A percentile compares a stretch with the other conserved stretches of the same genome.
Evolutionary conservation across 805 yeast species (phyloP).

Genomic region (Debaryomyces hansenii): DNA sequence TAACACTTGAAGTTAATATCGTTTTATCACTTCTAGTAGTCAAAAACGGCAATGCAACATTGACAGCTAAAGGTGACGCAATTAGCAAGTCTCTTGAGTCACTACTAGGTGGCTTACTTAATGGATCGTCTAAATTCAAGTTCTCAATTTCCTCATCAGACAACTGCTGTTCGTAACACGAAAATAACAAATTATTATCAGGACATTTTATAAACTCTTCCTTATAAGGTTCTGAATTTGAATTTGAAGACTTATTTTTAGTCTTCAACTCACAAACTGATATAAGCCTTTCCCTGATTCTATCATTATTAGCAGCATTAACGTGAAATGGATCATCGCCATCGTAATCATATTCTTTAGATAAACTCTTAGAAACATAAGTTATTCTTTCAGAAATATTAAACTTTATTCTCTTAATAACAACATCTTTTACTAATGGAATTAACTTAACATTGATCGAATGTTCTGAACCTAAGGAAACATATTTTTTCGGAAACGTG

Average conservation of each 20-base stretch:
- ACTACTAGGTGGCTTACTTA: constrained; percentile 6
- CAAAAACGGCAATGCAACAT: constrained; percentile 43
- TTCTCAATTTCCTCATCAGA: constrained; percentile 10
- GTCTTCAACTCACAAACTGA: constrained; percentile 67
- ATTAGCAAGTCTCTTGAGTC: constrained; percentile 24
- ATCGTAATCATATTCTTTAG: constrained; percentile 42
- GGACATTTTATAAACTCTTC: constrained; percentile 62
- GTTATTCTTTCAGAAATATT: constrained; percentile 68
- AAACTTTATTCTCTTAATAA: constrained; percentile 61
- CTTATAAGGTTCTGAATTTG: constrained; percentile 45
- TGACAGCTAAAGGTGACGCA: constrained; percentile 44
- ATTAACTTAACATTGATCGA: constrained; percentile 64
- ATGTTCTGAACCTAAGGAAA: constrained; percentile 59
- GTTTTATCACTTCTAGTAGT: constrained; percentile 38
- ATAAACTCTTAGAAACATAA: constrained; percentile 56
- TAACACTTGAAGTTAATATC: constrained; percentile 17
- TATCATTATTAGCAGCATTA: constrained; percentile 14
- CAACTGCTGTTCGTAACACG: constrained; percentile 45
- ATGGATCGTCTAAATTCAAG: constrained; percentile 5
- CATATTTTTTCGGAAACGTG: constrained; percentile 68
- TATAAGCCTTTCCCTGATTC: constrained; percentile 50
- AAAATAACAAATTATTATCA: constrained; percentile 60
- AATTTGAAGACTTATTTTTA: constrained; percentile 34
- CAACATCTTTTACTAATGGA: constrained; percentile 63
- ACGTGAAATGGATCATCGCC: constrained; percentile 26